Percentiles rank a stretch among this genome's conserved stretches.
Evolutionary conservation across 805 yeast genomes (phyloP).

Genomic region (Hanseniaspora vineae): DNA sequence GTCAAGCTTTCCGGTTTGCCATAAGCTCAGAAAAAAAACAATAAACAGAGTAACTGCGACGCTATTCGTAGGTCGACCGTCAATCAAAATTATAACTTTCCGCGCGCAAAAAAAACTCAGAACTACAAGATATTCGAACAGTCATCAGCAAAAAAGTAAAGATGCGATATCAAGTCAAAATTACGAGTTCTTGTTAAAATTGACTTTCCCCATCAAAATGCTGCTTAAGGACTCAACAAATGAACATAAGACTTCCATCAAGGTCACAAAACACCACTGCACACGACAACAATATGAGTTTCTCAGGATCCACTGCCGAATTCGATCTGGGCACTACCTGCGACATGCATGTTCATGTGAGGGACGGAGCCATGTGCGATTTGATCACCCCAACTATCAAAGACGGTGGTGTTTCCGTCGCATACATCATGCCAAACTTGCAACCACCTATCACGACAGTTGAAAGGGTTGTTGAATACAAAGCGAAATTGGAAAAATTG

Average conservation of each 20-base stretch:
- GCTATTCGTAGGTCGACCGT: no score
- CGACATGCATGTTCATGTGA: conserved; percentile 92
- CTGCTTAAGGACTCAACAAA: not conserved
- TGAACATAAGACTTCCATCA: not conserved
- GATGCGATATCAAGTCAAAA: no score
- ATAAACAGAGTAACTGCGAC: no score
- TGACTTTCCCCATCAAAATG: no score
- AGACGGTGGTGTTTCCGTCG: conserved; percentile 83
- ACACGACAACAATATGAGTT: not conserved
- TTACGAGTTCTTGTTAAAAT: no score
- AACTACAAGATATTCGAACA: no score
- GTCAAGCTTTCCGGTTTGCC: no score
- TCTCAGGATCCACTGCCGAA: not conserved
- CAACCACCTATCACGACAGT: conserved; percentile 83
- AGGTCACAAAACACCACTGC: not conserved
- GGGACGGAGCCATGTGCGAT: conserved; percentile 90
- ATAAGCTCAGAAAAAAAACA: no score
- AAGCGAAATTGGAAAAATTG: conserved; percentile 42
- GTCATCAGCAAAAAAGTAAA: no score
- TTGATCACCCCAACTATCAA: conserved; percentile 80
- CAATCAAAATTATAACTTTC: no score
- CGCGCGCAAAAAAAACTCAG: no score
- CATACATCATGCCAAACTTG: conserved; percentile 92
- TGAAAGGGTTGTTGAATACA: conserved; percentile 59
- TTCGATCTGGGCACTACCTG: conserved; percentile 60